Conservation (phyloP, 2,329 filamentous ascomycete species). For the Ploettnerulaceae sp. region DNA sequence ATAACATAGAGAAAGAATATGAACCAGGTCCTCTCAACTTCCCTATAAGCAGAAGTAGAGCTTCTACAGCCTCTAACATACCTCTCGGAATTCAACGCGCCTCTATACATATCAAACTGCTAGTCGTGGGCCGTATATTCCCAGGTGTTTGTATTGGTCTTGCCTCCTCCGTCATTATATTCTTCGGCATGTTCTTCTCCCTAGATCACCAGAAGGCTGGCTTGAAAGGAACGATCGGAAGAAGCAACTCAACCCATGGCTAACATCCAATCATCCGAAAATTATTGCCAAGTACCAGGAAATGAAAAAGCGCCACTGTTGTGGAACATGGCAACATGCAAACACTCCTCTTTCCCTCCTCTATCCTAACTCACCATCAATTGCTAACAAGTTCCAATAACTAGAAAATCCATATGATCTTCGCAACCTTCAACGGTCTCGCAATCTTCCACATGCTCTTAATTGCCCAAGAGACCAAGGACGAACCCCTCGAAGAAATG, state of each 20-base stretch:
- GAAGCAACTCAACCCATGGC: slow-evolving; percentile 56
- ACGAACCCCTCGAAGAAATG: slow-evolving; percentile 72
- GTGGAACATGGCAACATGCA: slow-evolving; percentile 43
- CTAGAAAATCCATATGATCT: slow-evolving; percentile 67
- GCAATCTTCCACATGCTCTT: slow-evolving; percentile 67
- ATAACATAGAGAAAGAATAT: no score
- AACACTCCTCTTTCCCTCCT: neutral
- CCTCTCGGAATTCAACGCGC: slow-evolving; percentile 51
- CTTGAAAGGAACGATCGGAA: slow-evolving; percentile 62
- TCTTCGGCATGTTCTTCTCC: slow-evolving; percentile 57
- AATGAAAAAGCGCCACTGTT: slow-evolving; percentile 57
- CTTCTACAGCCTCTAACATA: no score
- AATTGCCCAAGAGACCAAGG: slow-evolving; percentile 62
- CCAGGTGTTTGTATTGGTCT: slow-evolving; percentile 72
- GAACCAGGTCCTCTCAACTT: no score
- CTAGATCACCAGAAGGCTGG: slow-evolving; percentile 67
- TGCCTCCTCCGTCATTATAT: slow-evolving; percentile 53
- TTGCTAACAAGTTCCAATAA: slow-evolving; percentile 34
- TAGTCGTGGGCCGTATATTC: slow-evolving; percentile 65
- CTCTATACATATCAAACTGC: slow-evolving; percentile 62
- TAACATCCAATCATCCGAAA: slow-evolving; percentile 51
- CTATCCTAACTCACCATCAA: neutral
- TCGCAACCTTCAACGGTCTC: slow-evolving; percentile 64
- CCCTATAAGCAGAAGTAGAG: no score
- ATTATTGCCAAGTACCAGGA: slow-evolving; percentile 61